Evolutionary conservation across 345 rosid species (phyloP).

Genomic region (Turnera subulata): DNA sequence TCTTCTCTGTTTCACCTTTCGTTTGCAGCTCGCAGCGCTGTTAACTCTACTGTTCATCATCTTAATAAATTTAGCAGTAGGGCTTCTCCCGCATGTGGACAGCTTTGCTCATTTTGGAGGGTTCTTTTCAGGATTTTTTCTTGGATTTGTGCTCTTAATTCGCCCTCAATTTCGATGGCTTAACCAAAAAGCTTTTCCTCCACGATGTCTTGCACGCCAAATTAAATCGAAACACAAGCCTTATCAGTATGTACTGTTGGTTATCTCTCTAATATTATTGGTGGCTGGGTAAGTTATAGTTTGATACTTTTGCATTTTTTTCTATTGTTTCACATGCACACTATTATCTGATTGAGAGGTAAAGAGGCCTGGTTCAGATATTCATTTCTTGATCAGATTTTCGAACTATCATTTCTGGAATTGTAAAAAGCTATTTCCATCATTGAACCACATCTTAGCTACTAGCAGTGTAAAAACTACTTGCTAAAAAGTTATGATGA

Average conservation of each 20-base stretch:
- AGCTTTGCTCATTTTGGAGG: slow-evolving; percentile 98
- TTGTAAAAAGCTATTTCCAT: too few relatives aligned
- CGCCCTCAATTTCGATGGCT: slow-evolving; percentile 93
- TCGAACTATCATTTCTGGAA: neutral
- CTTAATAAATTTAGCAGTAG: slow-evolving; percentile 75
- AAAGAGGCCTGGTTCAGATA: neutral
- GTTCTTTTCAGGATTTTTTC: slow-evolving; percentile 75
- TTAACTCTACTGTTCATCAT: slow-evolving; percentile 65
- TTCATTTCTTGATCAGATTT: neutral
- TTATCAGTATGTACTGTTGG: slow-evolving; percentile 71
- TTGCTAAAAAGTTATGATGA: too few relatives aligned
- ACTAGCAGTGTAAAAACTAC: too few relatives aligned
- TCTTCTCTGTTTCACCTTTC: neutral
- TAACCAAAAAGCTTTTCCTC: slow-evolving; percentile 45
- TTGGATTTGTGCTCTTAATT: slow-evolving; percentile 81
- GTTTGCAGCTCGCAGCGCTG: slow-evolving; percentile 55
- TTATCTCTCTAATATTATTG: slow-evolving; percentile 55
- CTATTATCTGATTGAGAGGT: neutral
- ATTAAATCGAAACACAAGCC: slow-evolving; percentile 56
- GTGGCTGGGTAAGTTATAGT: slow-evolving; percentile 63
- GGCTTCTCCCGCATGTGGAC: slow-evolving; percentile 95
- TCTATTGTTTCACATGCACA: neutral
- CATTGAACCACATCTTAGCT: too few relatives aligned
- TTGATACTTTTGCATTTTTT: neutral
- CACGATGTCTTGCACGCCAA: slow-evolving; percentile 27